Conservation (phyloP, 148 eudicot genomes). For the Vaccinium myrtillus region DNA sequence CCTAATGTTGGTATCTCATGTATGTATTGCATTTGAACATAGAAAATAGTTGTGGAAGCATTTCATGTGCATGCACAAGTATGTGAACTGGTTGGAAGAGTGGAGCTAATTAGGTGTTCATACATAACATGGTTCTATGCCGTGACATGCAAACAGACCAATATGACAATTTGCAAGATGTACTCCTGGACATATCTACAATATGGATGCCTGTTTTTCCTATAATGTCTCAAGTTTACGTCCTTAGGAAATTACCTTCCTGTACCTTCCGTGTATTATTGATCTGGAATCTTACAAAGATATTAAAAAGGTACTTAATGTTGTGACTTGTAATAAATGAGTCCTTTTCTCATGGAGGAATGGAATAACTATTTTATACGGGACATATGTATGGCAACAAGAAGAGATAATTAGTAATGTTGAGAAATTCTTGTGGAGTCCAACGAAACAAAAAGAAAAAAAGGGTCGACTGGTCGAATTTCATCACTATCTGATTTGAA, state of each 20-base stretch:
- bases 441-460: background rate
- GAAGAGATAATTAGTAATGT: background rate
- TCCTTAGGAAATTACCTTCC: no score
- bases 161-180: background rate
- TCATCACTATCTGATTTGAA: background rate
- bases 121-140: background rate
- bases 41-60: background rate
- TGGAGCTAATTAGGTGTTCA: background rate
- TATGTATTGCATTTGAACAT: background rate
- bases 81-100: background rate
- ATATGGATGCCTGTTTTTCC: no score
- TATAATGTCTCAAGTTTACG: no score
- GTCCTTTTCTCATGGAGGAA: background rate
- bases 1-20: background rate
- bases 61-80: background rate
- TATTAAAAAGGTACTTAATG: background rate
- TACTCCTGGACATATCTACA: background rate
- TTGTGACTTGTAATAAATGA: background rate
- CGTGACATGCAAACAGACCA: background rate
- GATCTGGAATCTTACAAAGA: no score
- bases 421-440: background rate
- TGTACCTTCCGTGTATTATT: no score
- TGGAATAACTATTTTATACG: background rate
- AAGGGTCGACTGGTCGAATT: background rate
- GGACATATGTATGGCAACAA: background rate